Percentiles rank a stretch among this genome's conserved stretches.
phyloP scores from a whole-genome alignment of 176 grass and related monocot species.

The Aegilops umbellulata region DNA sequence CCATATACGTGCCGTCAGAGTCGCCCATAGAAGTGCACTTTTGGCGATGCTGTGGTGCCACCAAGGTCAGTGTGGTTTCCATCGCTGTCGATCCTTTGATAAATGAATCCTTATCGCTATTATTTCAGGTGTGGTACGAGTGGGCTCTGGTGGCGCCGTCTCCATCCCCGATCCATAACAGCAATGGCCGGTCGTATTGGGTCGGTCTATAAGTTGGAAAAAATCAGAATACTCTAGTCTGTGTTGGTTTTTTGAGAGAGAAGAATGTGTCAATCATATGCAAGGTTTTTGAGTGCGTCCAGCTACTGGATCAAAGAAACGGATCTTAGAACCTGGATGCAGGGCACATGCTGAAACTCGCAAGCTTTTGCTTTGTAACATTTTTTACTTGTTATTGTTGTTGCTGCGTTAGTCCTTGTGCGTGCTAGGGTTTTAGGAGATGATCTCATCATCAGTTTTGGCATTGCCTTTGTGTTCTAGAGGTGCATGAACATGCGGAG shows the following conservation, averaged over 20 bases:
- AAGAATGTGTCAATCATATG: background rate
- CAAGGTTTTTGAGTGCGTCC: background rate
- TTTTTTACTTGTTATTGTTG: background rate
- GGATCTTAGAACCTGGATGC: background rate
- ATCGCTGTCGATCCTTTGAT: background rate
- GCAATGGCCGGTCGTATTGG: constrained; percentile 91
- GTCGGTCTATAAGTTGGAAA: constrained; percentile 61
- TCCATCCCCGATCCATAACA: constrained; percentile 81
- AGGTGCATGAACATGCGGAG: background rate
- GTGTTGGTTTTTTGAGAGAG: background rate
- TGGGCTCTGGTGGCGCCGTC: constrained; percentile 76
- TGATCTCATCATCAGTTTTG: background rate
- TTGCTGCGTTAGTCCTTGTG: background rate
- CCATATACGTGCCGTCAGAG: constrained; percentile 50
- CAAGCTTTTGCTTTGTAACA: background rate
- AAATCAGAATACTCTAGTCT: background rate
- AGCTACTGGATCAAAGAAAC: background rate
- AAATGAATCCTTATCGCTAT: background rate
- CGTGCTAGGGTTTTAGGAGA: background rate
- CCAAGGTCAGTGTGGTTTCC: constrained; percentile 51
- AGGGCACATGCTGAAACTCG: background rate
- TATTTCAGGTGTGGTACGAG: constrained; percentile 89
- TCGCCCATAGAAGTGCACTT: constrained; percentile 87
- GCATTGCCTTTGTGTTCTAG: background rate
- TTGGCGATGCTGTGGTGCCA: constrained; percentile 74